Percentiles rank a stretch among this genome's conserved stretches.
Evolutionary conservation across 441 rosid species (phyloP).

Genomic region (Populus hybrid): DNA sequence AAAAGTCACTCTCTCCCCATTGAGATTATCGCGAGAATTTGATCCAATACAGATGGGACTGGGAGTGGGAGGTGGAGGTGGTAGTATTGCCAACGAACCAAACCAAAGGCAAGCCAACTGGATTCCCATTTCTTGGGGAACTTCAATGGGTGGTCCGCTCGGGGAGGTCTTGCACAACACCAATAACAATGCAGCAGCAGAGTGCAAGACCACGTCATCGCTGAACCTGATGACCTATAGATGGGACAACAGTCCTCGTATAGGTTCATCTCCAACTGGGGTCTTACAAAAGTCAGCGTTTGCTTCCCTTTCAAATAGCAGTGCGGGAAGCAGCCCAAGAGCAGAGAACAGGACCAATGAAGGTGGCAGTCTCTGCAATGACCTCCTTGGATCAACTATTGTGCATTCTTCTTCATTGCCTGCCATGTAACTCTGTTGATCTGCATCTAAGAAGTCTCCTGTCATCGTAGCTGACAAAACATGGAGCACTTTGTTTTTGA

Average conservation of each 20-base stretch:
- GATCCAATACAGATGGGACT: conserved; percentile 52
- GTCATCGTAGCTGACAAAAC: conserved; percentile 16
- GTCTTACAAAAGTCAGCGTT: conserved; percentile 64
- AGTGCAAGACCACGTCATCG: conserved; percentile 30
- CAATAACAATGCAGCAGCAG: conserved; percentile 18
- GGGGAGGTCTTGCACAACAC: conserved; percentile 66
- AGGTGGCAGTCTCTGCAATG: conserved; percentile 32
- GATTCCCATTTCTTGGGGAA: conserved; percentile 73
- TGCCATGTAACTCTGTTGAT: conserved; percentile 20
- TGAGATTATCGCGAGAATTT: conserved; percentile 48
- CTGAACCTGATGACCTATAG: conserved; percentile 41
- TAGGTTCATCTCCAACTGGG: conserved; percentile 68
- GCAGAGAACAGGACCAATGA: conserved; percentile 46
- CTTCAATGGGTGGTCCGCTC: conserved; percentile 76
- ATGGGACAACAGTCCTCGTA: conserved; percentile 50
- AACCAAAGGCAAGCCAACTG: conserved; percentile 52
- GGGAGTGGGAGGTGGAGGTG: conserved; percentile 14
- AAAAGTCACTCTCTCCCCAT: conserved; percentile 36
- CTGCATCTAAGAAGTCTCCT: neutral
- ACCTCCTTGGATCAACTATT: conserved; percentile 28
- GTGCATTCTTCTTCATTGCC: conserved; percentile 30
- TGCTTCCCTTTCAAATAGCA: conserved; percentile 66
- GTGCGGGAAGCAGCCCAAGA: conserved; percentile 70
- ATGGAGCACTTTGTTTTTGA: neutral
- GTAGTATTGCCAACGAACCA: conserved; percentile 29